Percentiles rank a stretch among this genome's conserved stretches.
Evolutionary conservation across 768 basidiomycete genomes (phyloP).

Genomic region (Termitomyces sp.): DNA sequence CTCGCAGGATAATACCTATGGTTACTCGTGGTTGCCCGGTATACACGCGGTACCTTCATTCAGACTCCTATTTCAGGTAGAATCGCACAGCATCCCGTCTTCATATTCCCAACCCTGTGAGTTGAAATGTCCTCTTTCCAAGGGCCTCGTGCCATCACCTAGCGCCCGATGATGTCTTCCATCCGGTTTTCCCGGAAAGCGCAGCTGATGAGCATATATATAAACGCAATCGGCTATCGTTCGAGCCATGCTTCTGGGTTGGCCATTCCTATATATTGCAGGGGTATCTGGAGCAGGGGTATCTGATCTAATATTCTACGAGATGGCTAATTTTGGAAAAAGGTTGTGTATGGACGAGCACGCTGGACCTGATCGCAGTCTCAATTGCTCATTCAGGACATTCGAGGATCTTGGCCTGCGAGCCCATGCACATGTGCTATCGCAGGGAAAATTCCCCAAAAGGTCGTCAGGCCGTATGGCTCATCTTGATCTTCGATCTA

Average conservation of each 20-base stretch:
- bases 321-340: background rate
- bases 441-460: background rate
- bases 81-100: background rate
- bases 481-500: slow-evolving; percentile 10
- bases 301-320: background rate
- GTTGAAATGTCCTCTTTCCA: background rate
- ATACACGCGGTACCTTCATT: slow-evolving; percentile 10
- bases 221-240: slow-evolving; percentile 12
- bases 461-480: background rate
- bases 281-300: background rate
- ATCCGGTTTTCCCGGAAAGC: background rate
- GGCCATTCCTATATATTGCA: background rate
- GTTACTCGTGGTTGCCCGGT: slow-evolving; percentile 1
- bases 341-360: background rate
- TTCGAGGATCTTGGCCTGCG: background rate
- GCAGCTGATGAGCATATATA: background rate
- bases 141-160: background rate
- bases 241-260: slow-evolving; percentile 3
- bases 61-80: slow-evolving; percentile 9
- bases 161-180: background rate
- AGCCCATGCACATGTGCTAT: background rate
- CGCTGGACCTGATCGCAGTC: background rate
- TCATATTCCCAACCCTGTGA: background rate
- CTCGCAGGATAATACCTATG: background rate
- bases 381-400: background rate